Percentiles rank a stretch among this genome's conserved stretches.
phyloP scores from a whole-genome alignment of 2,329 filamentous ascomycete species.

The Rutstroemia sp. region DNA sequence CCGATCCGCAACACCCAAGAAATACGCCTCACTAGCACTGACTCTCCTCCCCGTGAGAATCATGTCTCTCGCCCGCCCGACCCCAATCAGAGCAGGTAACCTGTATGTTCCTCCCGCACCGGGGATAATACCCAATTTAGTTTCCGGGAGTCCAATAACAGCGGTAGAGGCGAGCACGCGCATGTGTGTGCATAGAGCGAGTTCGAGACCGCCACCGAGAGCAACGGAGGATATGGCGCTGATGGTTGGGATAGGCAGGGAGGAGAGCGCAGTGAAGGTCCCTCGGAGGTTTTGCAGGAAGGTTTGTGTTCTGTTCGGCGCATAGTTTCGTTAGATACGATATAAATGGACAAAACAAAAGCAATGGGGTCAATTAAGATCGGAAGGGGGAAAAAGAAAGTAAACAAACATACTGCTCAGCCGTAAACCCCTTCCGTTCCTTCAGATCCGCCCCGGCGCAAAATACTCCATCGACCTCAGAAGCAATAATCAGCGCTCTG shows the following conservation, averaged over 20 bases:
- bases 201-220: slow-evolving; percentile 87
- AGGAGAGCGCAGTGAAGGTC: slow-evolving; percentile 66
- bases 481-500: slow-evolving; percentile 75
- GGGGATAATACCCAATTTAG: slow-evolving; percentile 85
- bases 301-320: slow-evolving; percentile 54
- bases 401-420: slow-evolving; percentile 54
- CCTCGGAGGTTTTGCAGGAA: slow-evolving; percentile 73
- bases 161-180: slow-evolving; percentile 79
- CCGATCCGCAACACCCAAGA: slow-evolving; percentile 83
- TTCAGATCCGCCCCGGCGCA: slow-evolving; percentile 95
- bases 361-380: not conserved
- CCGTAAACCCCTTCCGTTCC: slow-evolving; percentile 69
- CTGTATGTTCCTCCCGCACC: slow-evolving; percentile 90
- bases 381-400: not conserved
- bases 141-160: slow-evolving; percentile 79
- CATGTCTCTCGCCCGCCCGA: slow-evolving; percentile 76
- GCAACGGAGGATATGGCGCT: slow-evolving; percentile 79
- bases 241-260: slow-evolving; percentile 83
- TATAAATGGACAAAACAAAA: not conserved
- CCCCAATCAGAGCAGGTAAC: slow-evolving; percentile 73
- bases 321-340: not conserved
- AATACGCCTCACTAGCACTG: slow-evolving; percentile 77
- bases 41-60: slow-evolving; percentile 87
- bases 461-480: slow-evolving; percentile 78
- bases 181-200: slow-evolving; percentile 83